Evolutionary conservation across 2,329 filamentous ascomycete genomes (phyloP).

Genomic region (Ceratocystis lukuohia): DNA sequence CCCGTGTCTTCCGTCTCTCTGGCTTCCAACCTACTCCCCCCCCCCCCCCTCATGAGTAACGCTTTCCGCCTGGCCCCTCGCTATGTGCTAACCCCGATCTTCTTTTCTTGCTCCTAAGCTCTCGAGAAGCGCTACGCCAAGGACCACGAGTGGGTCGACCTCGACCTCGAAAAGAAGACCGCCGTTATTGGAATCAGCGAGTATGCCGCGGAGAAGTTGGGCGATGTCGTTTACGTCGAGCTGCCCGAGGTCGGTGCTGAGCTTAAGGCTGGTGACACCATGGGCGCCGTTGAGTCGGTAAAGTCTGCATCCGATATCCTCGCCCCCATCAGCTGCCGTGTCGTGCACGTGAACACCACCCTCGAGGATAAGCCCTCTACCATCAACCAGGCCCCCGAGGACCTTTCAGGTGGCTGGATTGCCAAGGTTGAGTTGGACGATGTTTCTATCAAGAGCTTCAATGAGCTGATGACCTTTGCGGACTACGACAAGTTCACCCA

Average conservation of each 20-base stretch:
- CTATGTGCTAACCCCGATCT: not conserved
- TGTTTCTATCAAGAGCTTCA: slow-evolving; percentile 50
- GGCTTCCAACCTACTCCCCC: slow-evolving; percentile 2
- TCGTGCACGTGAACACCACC: slow-evolving; percentile 57
- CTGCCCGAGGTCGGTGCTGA: slow-evolving; percentile 60
- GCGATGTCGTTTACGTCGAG: slow-evolving; percentile 95
- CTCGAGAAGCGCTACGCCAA: slow-evolving; percentile 77
- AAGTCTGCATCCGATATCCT: slow-evolving; percentile 98
- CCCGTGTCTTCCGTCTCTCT: slow-evolving; percentile 8
- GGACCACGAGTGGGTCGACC: slow-evolving; percentile 96
- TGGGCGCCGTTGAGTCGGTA: slow-evolving; percentile 94
- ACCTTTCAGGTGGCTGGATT: slow-evolving; percentile 74
- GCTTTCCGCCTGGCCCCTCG: not conserved
- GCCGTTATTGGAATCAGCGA: slow-evolving; percentile 75
- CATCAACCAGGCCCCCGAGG: slow-evolving; percentile 85
- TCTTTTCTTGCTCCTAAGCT: slow-evolving; percentile 30
- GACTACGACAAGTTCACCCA: slow-evolving; percentile 65
- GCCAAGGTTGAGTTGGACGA: slow-evolving; percentile 71
- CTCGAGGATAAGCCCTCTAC: slow-evolving; percentile 75
- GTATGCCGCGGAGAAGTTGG: slow-evolving; percentile 83
- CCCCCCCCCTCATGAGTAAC: not conserved
- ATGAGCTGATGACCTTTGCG: slow-evolving; percentile 61
- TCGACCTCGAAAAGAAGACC: slow-evolving; percentile 67
- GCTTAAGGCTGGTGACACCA: slow-evolving; percentile 62
- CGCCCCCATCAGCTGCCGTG: slow-evolving; percentile 65